These are phyloP conservation scores for Aegilops bicornis DNA, from an alignment of 176 grass and related monocot species.

Conservation along the genomic window DNA sequence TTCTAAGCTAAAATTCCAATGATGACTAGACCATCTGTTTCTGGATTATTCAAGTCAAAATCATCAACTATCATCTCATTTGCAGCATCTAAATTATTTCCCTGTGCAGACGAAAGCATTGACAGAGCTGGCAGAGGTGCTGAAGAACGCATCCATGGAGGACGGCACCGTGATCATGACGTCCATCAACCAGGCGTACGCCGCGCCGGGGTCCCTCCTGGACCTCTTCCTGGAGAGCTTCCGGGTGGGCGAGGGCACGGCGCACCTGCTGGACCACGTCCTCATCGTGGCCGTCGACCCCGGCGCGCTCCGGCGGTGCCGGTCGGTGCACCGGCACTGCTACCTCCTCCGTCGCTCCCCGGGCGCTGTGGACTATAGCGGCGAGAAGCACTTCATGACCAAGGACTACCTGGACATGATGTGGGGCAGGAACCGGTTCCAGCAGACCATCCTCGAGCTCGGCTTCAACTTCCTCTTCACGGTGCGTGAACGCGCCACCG, in stretches of 20 bases:
- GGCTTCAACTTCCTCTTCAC: constrained; percentile 91
- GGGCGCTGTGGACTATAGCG: constrained; percentile 43
- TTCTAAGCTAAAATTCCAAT: background rate
- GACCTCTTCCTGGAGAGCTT: constrained; percentile 79
- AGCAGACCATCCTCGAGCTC: constrained; percentile 68
- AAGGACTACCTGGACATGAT: constrained; percentile 84
- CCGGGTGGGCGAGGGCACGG: constrained; percentile 48
- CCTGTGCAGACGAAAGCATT: constrained; percentile 24
- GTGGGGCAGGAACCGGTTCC: constrained; percentile 71
- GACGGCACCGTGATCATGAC: constrained; percentile 79
- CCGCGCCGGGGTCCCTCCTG: constrained; percentile 54
- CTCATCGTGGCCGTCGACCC: constrained; percentile 63
- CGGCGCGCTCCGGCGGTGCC: constrained; percentile 48
- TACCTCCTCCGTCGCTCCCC: constrained; percentile 40
- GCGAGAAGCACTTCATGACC: constrained; percentile 68
- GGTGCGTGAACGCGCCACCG: constrained; percentile 1
- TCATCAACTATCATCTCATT: background rate
- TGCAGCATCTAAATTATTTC: background rate
- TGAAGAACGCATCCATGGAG: constrained; percentile 69
- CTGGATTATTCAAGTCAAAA: background rate
- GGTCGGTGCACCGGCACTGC: constrained; percentile 55
- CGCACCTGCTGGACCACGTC: constrained; percentile 56
- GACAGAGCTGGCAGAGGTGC: constrained; percentile 33
- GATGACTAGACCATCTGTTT: background rate
- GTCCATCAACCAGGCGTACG: constrained; percentile 65